Evolutionary conservation across 2,329 filamentous ascomycete species (phyloP).

Genomic region (Fusarium sp.): DNA sequence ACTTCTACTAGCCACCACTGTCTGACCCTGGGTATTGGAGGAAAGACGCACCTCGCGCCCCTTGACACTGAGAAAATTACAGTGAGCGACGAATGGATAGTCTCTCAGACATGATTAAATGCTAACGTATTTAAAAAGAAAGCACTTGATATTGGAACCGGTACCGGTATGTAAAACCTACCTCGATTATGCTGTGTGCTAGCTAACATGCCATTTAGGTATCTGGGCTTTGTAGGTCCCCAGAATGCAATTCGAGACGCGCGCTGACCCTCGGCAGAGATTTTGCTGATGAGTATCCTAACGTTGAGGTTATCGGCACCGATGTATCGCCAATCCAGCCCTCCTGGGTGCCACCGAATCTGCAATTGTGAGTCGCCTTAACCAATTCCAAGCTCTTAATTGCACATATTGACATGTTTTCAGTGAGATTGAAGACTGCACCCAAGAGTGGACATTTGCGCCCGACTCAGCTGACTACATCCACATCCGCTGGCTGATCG

Average conservation of each 20-base stretch:
- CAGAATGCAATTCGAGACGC: rapidly evolving
- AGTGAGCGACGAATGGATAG: not conserved
- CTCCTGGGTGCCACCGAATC: slow-evolving; percentile 2
- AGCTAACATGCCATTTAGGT: not conserved
- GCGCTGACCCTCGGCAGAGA: not conserved
- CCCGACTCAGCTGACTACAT: slow-evolving; percentile 14
- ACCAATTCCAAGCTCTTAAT: rapidly evolving
- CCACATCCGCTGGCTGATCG: slow-evolving; percentile 10
- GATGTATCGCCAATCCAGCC: slow-evolving; percentile 18
- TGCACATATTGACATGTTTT: not conserved
- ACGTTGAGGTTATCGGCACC: slow-evolving; percentile 5
- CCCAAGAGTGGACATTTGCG: slow-evolving; percentile 17
- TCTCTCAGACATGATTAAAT: not conserved
- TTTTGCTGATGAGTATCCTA: slow-evolving; percentile 5
- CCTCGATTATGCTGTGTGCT: rapidly evolving
- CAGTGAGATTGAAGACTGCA: slow-evolving; percentile 18
- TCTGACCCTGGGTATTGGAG: not conserved
- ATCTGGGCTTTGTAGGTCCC: slow-evolving; percentile 13
- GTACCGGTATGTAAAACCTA: not conserved
- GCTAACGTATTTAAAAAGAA: not conserved
- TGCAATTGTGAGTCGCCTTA: not conserved
- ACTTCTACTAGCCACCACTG: not conserved
- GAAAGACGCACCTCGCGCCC: slow-evolving; percentile 13
- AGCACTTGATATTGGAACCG: slow-evolving; percentile 13
- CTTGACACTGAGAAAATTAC: slow-evolving; percentile 1